A percentile compares a stretch with the other conserved stretches of the same genome.
phyloP scores from a whole-genome alignment of 495 filamentous ascomycete species.

The Pyronema domesticum region DNA sequence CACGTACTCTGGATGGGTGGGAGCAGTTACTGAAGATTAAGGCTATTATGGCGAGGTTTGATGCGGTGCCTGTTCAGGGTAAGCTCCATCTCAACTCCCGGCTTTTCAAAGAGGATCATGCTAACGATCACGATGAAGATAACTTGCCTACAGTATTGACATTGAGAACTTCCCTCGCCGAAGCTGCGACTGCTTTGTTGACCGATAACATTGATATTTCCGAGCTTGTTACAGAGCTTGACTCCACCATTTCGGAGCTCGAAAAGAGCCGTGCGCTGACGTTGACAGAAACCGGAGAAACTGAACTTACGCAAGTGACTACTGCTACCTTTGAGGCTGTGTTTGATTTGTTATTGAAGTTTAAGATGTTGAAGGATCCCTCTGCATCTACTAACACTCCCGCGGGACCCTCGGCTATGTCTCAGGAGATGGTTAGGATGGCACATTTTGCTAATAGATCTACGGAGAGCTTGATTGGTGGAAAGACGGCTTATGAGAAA shows the following conservation, averaged over 20 bases:
- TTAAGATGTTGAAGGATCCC: neutral
- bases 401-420: too few species aligned
- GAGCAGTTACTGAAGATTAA: conserved; percentile 41
- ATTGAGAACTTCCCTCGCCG: conserved; percentile 34
- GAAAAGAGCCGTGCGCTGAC: neutral
- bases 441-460: conserved; percentile 19
- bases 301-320: too few species aligned
- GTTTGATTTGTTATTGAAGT: conserved; percentile 3
- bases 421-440: conserved; percentile 12
- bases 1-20: conserved; percentile 34
- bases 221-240: conserved; percentile 1
- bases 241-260: neutral
- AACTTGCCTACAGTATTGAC: conserved; percentile 10
- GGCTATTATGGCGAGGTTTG: conserved; percentile 54
- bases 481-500: conserved; percentile 14
- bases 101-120: too few species aligned
- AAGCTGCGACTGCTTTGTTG: conserved; percentile 33
- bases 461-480: conserved; percentile 12
- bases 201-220: conserved; percentile 29
- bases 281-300: neutral
- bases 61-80: conserved; percentile 35
- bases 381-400: too few species aligned
- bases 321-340: neutral
- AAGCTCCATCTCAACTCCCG: too few species aligned
- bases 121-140: too few species aligned